Conservation (phyloP, 2,329 filamentous ascomycete species). For the Hypoxylon sp. region DNA sequence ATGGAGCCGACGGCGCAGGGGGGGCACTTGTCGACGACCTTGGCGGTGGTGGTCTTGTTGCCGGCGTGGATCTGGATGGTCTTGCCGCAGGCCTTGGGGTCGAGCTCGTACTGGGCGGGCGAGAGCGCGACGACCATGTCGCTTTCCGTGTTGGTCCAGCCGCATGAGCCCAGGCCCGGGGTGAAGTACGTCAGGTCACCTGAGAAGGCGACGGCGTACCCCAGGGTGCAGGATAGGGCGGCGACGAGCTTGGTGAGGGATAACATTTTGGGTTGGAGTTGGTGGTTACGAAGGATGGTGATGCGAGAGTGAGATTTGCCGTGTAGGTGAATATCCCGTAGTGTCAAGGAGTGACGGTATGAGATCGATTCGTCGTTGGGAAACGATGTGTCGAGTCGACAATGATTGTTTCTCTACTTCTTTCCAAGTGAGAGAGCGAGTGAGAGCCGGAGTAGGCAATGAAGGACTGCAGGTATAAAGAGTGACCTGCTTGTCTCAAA, state of each 20-base stretch:
- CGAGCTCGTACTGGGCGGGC: slow-evolving; percentile 42
- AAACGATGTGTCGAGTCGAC: background rate
- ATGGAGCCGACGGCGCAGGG: slow-evolving; percentile 47
- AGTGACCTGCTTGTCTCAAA: slow-evolving; percentile 26
- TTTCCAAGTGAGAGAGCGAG: background rate
- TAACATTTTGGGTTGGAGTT: slow-evolving; percentile 37
- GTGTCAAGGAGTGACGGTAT: slow-evolving; percentile 1
- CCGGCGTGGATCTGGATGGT: slow-evolving; percentile 47
- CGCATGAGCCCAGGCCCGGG: slow-evolving; percentile 50
- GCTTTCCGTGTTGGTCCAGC: slow-evolving; percentile 43
- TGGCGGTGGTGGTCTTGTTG: slow-evolving; percentile 46
- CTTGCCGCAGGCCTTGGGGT: slow-evolving; percentile 50
- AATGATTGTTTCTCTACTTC: slow-evolving; percentile 10
- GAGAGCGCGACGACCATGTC: slow-evolving; percentile 50
- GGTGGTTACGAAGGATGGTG: background rate
- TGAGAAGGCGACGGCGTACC: slow-evolving; percentile 39
- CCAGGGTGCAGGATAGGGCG: slow-evolving; percentile 37
- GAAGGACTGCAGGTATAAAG: slow-evolving; percentile 25
- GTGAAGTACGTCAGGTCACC: slow-evolving; percentile 51
- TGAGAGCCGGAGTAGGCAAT: background rate
- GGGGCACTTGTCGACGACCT: slow-evolving; percentile 52
- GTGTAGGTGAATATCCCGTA: slow-evolving; percentile 1
- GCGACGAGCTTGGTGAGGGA: slow-evolving; percentile 44
- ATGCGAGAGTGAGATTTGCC: background rate
- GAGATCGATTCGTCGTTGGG: background rate